A percentile compares a stretch with the other conserved stretches of the same genome.
phyloP scores from a whole-genome alignment of 352 stramenopile species.

The Phytophthora vignae region DNA sequence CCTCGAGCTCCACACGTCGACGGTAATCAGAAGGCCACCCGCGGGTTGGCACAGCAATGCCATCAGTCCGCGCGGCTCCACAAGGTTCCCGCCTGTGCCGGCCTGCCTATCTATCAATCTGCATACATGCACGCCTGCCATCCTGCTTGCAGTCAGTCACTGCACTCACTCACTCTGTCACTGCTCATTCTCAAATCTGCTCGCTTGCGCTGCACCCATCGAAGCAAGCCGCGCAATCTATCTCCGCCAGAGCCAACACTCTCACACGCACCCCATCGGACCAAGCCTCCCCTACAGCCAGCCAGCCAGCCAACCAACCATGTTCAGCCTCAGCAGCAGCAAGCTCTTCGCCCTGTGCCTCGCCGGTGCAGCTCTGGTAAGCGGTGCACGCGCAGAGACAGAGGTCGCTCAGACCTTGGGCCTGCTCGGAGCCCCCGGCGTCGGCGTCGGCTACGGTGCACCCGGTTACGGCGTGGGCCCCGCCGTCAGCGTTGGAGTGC shows the following conservation, averaged over 20 bases:
- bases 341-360: constrained; percentile 17
- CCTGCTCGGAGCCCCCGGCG: constrained; percentile 1
- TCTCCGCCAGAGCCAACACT: constrained; percentile 6
- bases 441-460: constrained; percentile 2
- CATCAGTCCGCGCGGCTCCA: no score
- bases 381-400: background rate
- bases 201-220: background rate
- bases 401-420: constrained; percentile 9
- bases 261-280: background rate
- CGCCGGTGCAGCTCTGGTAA: background rate
- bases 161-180: no score
- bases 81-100: no score
- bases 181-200: constrained; percentile 16
- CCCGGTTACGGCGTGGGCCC: constrained; percentile 6
- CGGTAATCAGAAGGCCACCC: no score
- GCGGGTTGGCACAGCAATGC: no score
- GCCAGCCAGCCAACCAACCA: no score
- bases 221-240: constrained; percentile 6
- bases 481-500: background rate
- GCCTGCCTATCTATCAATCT: no score
- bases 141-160: no score
- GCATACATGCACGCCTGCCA: no score
- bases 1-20: no score
- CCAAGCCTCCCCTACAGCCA: background rate
- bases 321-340: constrained; percentile 4